Evolutionary conservation across 2,329 filamentous ascomycete genomes (phyloP).

Genomic region (Arthrinium puccinioides): DNA sequence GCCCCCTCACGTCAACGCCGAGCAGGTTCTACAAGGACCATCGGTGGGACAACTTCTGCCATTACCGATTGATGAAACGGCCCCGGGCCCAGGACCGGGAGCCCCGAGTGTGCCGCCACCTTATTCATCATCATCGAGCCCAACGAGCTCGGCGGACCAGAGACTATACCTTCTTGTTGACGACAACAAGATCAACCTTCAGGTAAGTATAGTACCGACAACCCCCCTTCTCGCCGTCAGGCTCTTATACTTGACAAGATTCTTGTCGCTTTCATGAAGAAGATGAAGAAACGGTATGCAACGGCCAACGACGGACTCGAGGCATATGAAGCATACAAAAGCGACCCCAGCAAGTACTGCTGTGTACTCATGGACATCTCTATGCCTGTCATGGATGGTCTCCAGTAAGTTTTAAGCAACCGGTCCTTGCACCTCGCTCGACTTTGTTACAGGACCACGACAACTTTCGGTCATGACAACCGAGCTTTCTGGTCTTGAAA

Average conservation of each 20-base stretch:
- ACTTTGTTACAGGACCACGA: too few relatives aligned
- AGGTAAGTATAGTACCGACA: too few relatives aligned
- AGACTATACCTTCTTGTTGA: conserved; percentile 27
- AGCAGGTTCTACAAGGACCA: not conserved
- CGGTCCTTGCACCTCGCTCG: too few relatives aligned
- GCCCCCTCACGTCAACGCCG: not conserved
- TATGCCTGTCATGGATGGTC: conserved; percentile 38
- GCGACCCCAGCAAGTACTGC: conserved; percentile 1
- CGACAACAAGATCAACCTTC: conserved; percentile 32
- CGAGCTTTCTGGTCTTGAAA: too few relatives aligned
- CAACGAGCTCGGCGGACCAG: not conserved
- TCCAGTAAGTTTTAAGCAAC: too few relatives aligned
- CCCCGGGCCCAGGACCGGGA: too few relatives aligned
- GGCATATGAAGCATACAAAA: conserved; percentile 26
- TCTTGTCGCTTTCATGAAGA: conserved; percentile 21
- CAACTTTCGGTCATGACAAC: too few relatives aligned
- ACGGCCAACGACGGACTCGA: conserved; percentile 29
- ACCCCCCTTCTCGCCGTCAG: too few relatives aligned
- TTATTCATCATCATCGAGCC: not conserved
- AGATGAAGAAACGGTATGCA: conserved; percentile 19
- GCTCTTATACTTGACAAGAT: too few relatives aligned
- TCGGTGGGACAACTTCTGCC: not conserved
- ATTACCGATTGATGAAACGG: not conserved
- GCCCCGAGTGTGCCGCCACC: too few relatives aligned
- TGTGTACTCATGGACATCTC: conserved; percentile 26